Evolutionary conservation across 169 alveolate genomes (phyloP), one percentile per base, ranked within the genome.

Genomic region (Theileria parva): DNA sequence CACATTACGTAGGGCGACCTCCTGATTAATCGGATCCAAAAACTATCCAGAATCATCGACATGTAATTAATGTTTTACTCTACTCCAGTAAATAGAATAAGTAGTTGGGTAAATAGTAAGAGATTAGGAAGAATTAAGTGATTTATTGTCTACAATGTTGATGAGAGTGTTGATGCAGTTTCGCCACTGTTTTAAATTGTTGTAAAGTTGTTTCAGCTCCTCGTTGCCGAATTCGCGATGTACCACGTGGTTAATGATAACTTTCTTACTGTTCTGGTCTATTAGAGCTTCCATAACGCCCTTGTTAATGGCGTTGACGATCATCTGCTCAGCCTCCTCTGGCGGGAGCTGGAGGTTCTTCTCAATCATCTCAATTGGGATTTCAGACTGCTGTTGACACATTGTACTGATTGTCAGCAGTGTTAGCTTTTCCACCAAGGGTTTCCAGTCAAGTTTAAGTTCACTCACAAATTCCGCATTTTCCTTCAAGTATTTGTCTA

Each of bases 21-120:
- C 68, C 83, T 97, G 61, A 91, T 97, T 39, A 96, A 96, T 81
- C 88, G 97, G 83, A 91, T 97, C 21, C 97, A 97, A 85, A 96
- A 96, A 79, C 87, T 97, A 60, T 95, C 98, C 51, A 93, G 98
- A 70, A 93, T 95, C 57, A 92, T 96, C 74, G 98, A 95, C 88
- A 94, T 95, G 93, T 96, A 91, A 92, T 17, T 28, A 63, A 25
- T 32, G 13, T 25, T 25, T 57, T 21, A 57, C 34, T 32, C 8
- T 32, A 32, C 37, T 32, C 37, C 37, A 32, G 5, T 32, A 32
- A 32, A 32, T 32, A 32, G 37, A 32, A 32, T 32, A 32, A 1
- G 37, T 32, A 5, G 5, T 32, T 32, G 37, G 5, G 37, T 32
- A 32, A 32, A 32, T 32, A 5, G 37, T 5, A 5, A 32, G 53